Evolutionary conservation across 331 rosid species (phyloP), one percentile per base, ranked within the genome.

Genomic region (Prunus yedoensis): DNA sequence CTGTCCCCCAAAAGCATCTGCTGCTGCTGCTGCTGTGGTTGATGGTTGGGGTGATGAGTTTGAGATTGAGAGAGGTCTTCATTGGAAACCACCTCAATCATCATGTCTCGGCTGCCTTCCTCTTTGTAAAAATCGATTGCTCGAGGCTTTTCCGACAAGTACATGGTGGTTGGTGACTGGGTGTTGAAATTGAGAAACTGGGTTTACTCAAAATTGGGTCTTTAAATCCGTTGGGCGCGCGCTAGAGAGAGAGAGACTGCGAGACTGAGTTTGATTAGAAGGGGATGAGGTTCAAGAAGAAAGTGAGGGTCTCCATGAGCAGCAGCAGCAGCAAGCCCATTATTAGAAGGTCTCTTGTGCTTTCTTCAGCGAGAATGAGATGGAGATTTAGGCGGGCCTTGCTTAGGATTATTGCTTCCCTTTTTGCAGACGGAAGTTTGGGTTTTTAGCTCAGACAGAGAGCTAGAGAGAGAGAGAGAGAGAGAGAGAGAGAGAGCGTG

Each of bases 111-210:
- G 54, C 74, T 46, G 1, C 67, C 80, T 77, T 84, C 91, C 69
- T 85, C 89, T 47, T 91, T 91, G 93, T 88, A 88, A 81, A 89
- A 90, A 73, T 87, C 90, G 18, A 92, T 85, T 10, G 95, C 87
- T 3, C 91, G 93, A 3, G 96, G 90, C 73, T 92, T 90, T 47
- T 90, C 96, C 0, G 96, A 77, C 80, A 86, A 35, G 74, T 92
- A 94, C 97, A 94, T 94, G 76, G 0, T 13, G 49, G 25, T 5
- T 16, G 58, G 10, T 52, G 28, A 56, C 61, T 20, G 76, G 41
- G 41, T n/a, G 13, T 71, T 32, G 28, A 65, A 71, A 49, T 74
- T 49, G 3, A 25, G 14, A n/a, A 47, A 16, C 25, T 47, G 11
- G 27, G 62, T 1, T 41, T 14, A n/a, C 25, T 18, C 18, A 17